Evolutionary conservation across 1,139 yeast species (phyloP).

Genomic region (Magnusiomyces ingens): DNA sequence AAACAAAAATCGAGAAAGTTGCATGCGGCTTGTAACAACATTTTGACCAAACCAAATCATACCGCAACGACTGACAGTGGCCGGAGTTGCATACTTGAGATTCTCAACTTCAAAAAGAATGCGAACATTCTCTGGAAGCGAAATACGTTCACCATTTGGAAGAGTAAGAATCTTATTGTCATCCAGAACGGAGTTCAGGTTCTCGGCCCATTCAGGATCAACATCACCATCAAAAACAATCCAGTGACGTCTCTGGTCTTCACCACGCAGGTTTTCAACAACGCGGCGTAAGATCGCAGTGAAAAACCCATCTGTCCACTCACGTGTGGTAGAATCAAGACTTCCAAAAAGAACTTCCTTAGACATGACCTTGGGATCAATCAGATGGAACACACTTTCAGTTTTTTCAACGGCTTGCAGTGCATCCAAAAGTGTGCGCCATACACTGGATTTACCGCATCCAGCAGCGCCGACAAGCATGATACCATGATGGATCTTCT

Average conservation of each 20-base stretch:
- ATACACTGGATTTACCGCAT: conserved; percentile 59
- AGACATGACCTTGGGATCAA: conserved; percentile 70
- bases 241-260: conserved; percentile 55
- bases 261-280: conserved; percentile 54
- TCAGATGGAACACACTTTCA: conserved; percentile 41
- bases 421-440: conserved; percentile 45
- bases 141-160: conserved; percentile 83
- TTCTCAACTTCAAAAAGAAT: conserved; percentile 73
- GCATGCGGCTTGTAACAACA: conserved; percentile 30
- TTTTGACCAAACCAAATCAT: conserved; percentile 63
- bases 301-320: conserved; percentile 88
- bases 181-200: conserved; percentile 82
- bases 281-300: conserved; percentile 61
- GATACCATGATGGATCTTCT: conserved; percentile 66
- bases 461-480: conserved; percentile 79
- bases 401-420: conserved; percentile 35
- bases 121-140: conserved; percentile 56
- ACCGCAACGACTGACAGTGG: conserved; percentile 91
- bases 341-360: conserved; percentile 66
- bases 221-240: conserved; percentile 88
- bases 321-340: conserved; percentile 70
- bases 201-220: conserved; percentile 94
- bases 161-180: conserved; percentile 76
- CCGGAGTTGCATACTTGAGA: conserved; percentile 69
- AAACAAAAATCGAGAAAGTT: conserved; percentile 22